A percentile compares a stretch with the other conserved stretches of the same genome.
phyloP scores from a whole-genome alignment of 2,329 filamentous ascomycete species.

The Sporothrix sp. region DNA sequence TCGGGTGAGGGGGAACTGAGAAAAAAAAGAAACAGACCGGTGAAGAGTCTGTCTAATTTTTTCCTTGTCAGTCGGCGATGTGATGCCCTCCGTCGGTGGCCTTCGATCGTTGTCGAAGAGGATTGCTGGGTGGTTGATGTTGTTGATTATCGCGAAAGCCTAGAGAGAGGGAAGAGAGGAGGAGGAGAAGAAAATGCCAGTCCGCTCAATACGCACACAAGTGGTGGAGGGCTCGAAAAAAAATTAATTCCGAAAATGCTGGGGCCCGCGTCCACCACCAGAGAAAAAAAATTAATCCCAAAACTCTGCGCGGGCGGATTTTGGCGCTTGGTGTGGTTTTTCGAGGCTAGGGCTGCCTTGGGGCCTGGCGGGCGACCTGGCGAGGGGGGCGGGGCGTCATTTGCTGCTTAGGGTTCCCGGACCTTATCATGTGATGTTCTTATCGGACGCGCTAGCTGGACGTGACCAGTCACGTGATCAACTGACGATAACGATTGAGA shows the following conservation, averaged over 20 bases:
- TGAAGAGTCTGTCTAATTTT: conserved; percentile 6
- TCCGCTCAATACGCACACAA: conserved; percentile 2
- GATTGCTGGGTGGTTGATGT: conserved; percentile 6
- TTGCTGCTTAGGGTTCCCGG: background rate
- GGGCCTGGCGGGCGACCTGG: background rate
- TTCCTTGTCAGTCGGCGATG: conserved; percentile 11
- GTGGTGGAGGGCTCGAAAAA: conserved; percentile 11
- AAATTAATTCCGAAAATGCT: conserved; percentile 13
- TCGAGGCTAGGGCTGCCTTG: conserved; percentile 14
- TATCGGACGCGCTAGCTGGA: background rate
- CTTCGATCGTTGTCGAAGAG: conserved; percentile 12
- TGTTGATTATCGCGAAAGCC: conserved; percentile 16
- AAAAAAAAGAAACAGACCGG: conserved; percentile 13
- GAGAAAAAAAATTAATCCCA: conserved; percentile 5
- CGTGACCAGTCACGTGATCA: background rate
- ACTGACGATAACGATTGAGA: too few species aligned
- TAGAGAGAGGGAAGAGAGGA: conserved; percentile 6
- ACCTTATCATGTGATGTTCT: conserved; percentile 7
- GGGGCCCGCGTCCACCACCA: background rate
- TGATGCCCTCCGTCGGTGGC: conserved; percentile 11
- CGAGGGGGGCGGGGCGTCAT: background rate
- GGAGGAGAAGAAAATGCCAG: conserved; percentile 5
- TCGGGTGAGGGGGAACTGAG: background rate
- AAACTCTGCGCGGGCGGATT: conserved; percentile 7
- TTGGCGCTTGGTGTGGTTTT: conserved; percentile 10